Conservation (phyloP, 345 rosid species). For the Salix suchowensis region DNA sequence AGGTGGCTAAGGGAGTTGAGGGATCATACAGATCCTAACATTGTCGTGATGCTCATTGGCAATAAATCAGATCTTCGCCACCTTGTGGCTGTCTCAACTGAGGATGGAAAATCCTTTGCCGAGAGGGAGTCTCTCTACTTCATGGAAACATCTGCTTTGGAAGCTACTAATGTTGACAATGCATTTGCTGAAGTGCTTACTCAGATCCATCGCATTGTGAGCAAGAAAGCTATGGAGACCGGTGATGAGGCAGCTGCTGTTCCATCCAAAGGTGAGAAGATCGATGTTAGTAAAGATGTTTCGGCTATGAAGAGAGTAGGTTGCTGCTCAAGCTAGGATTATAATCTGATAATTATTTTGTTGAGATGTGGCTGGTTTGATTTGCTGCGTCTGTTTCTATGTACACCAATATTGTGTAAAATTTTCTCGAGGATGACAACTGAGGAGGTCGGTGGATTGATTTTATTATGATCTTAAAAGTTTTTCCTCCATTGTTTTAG, state of each 20-base stretch:
- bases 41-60: conserved; percentile 87
- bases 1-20: conserved; percentile 92
- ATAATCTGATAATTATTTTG: conserved; percentile 8
- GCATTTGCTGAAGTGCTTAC: conserved; percentile 89
- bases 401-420: conserved; percentile 33
- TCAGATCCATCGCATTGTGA: conserved; percentile 72
- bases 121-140: conserved; percentile 82
- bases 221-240: conserved; percentile 84
- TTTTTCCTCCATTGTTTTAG: conserved; percentile 12
- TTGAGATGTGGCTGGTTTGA: conserved; percentile 26
- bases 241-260: conserved; percentile 48
- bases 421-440: conserved; percentile 29
- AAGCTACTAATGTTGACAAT: conserved; percentile 77
- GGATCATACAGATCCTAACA: conserved; percentile 89
- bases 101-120: conserved; percentile 73
- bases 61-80: conserved; percentile 93
- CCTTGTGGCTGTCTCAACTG: conserved; percentile 79
- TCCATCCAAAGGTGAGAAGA: conserved; percentile 82
- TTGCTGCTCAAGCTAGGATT: conserved; percentile 73
- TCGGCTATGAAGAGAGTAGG: conserved; percentile 86
- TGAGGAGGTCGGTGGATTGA: conserved; percentile 21
- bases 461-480: conserved; percentile 17
- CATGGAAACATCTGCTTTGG: conserved; percentile 95
- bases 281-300: conserved; percentile 73
- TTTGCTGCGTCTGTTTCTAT: conserved; percentile 16